A percentile compares a stretch with the other conserved stretches of the same genome.
These are phyloP conservation scores for Aspergillus brunneoviolaceus DNA, from an alignment of 2,329 filamentous ascomycete species.

Conservation along the genomic window DNA sequence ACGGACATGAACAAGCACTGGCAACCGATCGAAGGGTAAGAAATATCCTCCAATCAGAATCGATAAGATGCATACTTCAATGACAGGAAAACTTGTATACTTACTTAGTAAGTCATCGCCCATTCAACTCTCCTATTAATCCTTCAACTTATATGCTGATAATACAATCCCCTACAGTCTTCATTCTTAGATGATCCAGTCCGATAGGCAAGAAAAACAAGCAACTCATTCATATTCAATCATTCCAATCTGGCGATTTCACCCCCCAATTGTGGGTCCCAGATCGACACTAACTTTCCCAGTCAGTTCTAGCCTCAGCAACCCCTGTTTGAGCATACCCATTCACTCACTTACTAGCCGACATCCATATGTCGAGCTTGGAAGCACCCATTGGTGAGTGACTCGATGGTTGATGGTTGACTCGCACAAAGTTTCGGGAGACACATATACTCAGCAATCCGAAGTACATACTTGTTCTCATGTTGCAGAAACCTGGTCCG, in stretches of 20 bases:
- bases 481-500: too few relatives aligned
- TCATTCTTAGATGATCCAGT: not conserved
- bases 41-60: too few relatives aligned
- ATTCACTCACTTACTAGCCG: not conserved
- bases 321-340: not conserved
- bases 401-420: not conserved
- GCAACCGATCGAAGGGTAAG: too few relatives aligned
- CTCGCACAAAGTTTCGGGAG: not conserved
- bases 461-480: too few relatives aligned
- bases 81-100: too few relatives aligned
- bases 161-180: not conserved
- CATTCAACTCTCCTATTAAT: too few relatives aligned
- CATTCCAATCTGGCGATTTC: too few relatives aligned
- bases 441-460: not conserved
- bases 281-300: not conserved
- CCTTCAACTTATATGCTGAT: too few relatives aligned
- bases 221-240: not conserved
- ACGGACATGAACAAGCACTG: too few relatives aligned
- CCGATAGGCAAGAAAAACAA: not conserved
- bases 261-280: not conserved
- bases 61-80: too few relatives aligned
- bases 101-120: too few relatives aligned
- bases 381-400: not conserved
- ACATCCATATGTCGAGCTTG: not conserved
- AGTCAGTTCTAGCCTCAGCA: not conserved